Evolutionary conservation across 345 rosid genomes (phyloP).

Genomic region (Moricandia arvensis): DNA sequence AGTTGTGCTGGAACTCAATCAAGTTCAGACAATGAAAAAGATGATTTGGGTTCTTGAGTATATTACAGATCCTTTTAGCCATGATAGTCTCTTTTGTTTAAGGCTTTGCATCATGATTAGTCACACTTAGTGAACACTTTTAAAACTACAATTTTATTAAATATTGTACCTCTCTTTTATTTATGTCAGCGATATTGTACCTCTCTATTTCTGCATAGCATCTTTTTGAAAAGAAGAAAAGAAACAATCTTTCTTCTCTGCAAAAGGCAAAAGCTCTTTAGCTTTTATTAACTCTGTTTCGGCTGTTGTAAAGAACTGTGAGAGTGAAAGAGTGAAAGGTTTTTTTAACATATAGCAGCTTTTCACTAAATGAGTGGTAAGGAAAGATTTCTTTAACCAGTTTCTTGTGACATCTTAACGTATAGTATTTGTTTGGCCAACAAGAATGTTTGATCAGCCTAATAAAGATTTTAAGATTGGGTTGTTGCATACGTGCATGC

Average conservation of each 20-base stretch:
- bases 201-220: conserved; percentile 23
- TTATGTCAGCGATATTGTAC: too few relatives aligned
- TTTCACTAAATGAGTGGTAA: conserved; percentile 18
- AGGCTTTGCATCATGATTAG: conserved; percentile 23
- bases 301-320: too few relatives aligned
- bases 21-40: conserved; percentile 16
- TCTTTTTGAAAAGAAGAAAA: conserved; percentile 13
- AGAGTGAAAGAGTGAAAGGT: too few relatives aligned
- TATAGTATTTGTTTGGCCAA: conserved; percentile 2
- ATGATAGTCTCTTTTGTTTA: neutral
- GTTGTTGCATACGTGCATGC: neutral
- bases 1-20: conserved; percentile 10
- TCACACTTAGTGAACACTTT: conserved; percentile 19
- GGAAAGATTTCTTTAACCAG: neutral
- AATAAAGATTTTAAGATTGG: neutral
- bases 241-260: conserved; percentile 24
- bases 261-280: conserved; percentile 30
- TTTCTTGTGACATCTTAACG: neutral
- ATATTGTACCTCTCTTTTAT: conserved; percentile 3
- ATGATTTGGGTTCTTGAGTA: conserved; percentile 21
- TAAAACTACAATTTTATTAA: neutral
- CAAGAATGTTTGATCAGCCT: neutral
- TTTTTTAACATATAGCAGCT: conserved; percentile 13
- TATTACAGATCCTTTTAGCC: neutral
- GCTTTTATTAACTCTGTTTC: conserved; percentile 29